Evolutionary conservation across 768 basidiomycete genomes (phyloP), one percentile per base, ranked within the genome.

Genomic region (Rhodosporidiobolus sp.): DNA sequence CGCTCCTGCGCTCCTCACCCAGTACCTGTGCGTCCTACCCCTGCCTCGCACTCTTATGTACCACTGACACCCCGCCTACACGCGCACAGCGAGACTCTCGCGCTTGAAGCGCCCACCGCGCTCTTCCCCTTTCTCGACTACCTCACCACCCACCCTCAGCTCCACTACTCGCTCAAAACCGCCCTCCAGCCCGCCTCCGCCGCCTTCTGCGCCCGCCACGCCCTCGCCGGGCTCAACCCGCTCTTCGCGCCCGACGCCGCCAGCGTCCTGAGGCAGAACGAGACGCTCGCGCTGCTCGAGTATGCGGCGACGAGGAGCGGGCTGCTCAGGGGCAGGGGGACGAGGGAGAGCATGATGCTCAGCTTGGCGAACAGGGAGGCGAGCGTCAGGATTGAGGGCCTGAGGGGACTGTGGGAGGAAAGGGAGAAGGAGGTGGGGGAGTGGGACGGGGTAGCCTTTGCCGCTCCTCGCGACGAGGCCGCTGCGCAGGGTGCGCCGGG

Each of bases 91-190:
- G 95, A 99, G 82, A 87, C 91, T 0, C 84, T 93, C 22, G 82
- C 89, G 12, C 80, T 88, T 56, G 91, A 95, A 79, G 86, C 88
- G 61, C 86, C 89, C 1, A 79, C 85, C 28, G 83, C 86, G 24
- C 92, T 92, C 83, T 92, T 94, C 80, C 87, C 88, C 11, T 83
- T 91, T 26, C 84, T 98, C 6, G 83, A 88, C 74, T 84, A 86
- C 50, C 82, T 93, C 8, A 86, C 88, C 14, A 81, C 87, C 4
- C 61, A 71, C 59, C 75, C 79, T 9, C 67, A 78, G 28, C 57
- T 59, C 28, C 56, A 60, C 48, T 38, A 26, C 11, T 10, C 24
- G 55, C 55, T 52, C n/a, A n/a, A 11, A 22, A 24, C 30, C 10
- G 67, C 70, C 8, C 74, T 71, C 49, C 43, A 58, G 14, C 67